Conservation (phyloP, 306 rosid genomes). For the Coriaria nepalensis region DNA sequence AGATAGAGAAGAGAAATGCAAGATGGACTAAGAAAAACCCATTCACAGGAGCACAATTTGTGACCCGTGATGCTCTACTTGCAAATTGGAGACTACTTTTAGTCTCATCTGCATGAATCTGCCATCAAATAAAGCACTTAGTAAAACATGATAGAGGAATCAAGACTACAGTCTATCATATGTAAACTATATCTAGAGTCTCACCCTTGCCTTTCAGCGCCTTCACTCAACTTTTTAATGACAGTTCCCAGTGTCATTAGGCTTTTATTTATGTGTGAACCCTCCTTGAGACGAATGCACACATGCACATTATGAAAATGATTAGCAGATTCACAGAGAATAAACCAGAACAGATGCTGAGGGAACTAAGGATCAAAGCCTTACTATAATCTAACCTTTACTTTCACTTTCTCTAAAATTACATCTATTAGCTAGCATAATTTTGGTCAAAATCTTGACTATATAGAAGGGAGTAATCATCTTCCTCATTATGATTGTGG, state of each 20-base stretch:
- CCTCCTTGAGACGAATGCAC: conserved; percentile 86
- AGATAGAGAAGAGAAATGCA: conserved; percentile 2
- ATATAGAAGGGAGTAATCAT: no score
- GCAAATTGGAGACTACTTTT: conserved; percentile 97
- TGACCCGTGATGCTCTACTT: conserved; percentile 90
- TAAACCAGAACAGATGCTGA: no score
- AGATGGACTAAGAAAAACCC: conserved; percentile 41
- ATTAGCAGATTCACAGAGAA: no score
- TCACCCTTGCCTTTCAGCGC: conserved; percentile 97
- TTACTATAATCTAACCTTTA: no score
- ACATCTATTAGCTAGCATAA: background rate
- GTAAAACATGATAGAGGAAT: conserved; percentile 10
- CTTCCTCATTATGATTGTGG: no score
- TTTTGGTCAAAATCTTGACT: no score
- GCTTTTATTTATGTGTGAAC: conserved; percentile 94
- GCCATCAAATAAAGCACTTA: conserved; percentile 22
- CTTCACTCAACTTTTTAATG: conserved; percentile 93
- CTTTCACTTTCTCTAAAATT: no score
- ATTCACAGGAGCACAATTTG: conserved; percentile 85
- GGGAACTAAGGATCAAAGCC: no score
- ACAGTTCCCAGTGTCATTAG: conserved; percentile 97
- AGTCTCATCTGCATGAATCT: conserved; percentile 93
- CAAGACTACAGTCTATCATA: conserved; percentile 2
- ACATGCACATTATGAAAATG: no score
- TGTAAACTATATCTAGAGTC: conserved; percentile 13